Evolutionary conservation across 2,329 filamentous ascomycete genomes (phyloP), one percentile per base, ranked within the genome.

Genomic region (Orbilia blumenaviensis): DNA sequence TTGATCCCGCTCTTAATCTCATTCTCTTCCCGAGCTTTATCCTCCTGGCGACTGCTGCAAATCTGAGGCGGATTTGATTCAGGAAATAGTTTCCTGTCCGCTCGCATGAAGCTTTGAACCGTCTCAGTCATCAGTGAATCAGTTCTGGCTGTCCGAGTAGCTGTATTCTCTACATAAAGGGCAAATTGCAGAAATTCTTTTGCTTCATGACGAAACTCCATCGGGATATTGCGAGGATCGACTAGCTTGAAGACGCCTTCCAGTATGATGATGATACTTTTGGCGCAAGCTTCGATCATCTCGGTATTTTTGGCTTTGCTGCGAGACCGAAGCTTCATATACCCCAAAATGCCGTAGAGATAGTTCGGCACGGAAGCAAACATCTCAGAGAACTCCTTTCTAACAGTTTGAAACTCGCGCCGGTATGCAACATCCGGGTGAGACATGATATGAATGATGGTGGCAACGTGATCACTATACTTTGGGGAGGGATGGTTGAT

Each of bases 221-320:
- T 21, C 3, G 63, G 46, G 2, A 75, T 68, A 23, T 75, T 46
- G 4, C n/a, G 8, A 16, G 36, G 34, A 21, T 68, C 56, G 2
- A 68, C 29, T 3, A 75, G 21, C 12, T 64, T 62, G 29, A 68
- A 75, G 16, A 75, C 36, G 3, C 71, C 71, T 14, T 68, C 71
- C 2, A 75, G 36, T 12, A 75, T 58, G n/a, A 32, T 38, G n/a
- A 58, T 14, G 9, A 63, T 32, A 29, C 34, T 63, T 16, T 48
- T 63, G 18, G 48, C 38, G 14, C 42, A 42, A 23, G n/a, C 27
- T 38, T 46, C 62, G 18, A 75, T 46, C 25, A 63, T 48, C 14
- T 63, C 63, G 0, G 12, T 8, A 8, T 46, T 48, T 23, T 18
- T 46, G 1, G 63, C 18, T 32, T 58, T 67, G 44, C 27, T 56